Conservation (phyloP, 805 yeast species). For the Candida montana region DNA sequence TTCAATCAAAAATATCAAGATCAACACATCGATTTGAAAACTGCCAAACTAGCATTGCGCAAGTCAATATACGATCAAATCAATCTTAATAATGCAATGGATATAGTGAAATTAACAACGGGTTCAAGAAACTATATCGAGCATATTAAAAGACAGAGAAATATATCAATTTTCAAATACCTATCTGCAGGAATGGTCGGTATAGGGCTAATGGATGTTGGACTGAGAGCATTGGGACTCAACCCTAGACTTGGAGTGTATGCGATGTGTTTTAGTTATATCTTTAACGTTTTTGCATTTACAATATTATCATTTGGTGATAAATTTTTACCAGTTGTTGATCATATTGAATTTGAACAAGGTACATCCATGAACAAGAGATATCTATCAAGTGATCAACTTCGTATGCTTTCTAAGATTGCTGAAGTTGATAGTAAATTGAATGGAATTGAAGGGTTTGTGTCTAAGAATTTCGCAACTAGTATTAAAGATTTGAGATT, state of each 20-base stretch:
- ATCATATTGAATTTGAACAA: slow-evolving; percentile 52
- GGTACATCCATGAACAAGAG: slow-evolving; percentile 62
- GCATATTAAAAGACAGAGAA: slow-evolving; percentile 29
- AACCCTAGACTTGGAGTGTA: slow-evolving; percentile 30
- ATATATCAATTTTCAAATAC: slow-evolving; percentile 30
- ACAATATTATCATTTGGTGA: slow-evolving; percentile 45
- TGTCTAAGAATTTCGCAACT: slow-evolving; percentile 12
- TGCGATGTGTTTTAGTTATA: slow-evolving; percentile 44
- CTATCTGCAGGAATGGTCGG: slow-evolving; percentile 30
- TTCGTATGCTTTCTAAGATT: slow-evolving; percentile 58
- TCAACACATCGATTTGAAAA: slow-evolving; percentile 29
- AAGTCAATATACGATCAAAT: slow-evolving; percentile 52
- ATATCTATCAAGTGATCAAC: slow-evolving; percentile 61
- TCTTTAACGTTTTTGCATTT: slow-evolving; percentile 42
- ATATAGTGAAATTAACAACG: slow-evolving; percentile 54
- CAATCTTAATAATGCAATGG: slow-evolving; percentile 50
- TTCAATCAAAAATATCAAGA: slow-evolving; percentile 8
- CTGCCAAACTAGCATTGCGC: slow-evolving; percentile 61
- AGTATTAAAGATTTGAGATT: slow-evolving; percentile 8
- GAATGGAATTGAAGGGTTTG: slow-evolving; percentile 19
- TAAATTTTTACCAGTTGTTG: slow-evolving; percentile 47
- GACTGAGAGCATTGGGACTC: slow-evolving; percentile 27
- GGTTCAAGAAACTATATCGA: slow-evolving; percentile 48
- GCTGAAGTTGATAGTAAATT: slow-evolving; percentile 50
- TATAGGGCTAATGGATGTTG: slow-evolving; percentile 41